Evolutionary conservation across 2,329 filamentous ascomycete species (phyloP), one percentile per base, ranked within the genome.

Genomic region (Raffaelea deltoideospora): DNA sequence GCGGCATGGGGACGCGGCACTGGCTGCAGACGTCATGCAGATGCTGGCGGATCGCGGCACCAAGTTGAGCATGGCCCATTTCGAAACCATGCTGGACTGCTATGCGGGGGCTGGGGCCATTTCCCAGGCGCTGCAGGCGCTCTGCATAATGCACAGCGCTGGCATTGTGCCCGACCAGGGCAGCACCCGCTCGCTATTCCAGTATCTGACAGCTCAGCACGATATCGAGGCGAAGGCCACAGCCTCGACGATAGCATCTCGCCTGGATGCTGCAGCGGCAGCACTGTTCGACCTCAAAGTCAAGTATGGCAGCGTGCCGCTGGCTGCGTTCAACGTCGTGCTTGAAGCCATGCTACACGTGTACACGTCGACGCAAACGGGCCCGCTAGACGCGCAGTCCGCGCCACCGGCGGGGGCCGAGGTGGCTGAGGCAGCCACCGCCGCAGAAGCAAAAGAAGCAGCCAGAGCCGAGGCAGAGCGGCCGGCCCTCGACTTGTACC

Each of bases 1-100:
- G 3, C 69, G 72, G 20, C 57, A 76, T 40, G 75, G 73, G 18
- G 79, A 94, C 51, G 60, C 72, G 2, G 55, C 63, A 0, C 64
- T 95, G 10, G 82, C 80, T 1, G 76, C 75, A 6, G 71, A 79
- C 22, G 79, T 81, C 22, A 72, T 93, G 42, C 67, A 75, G 19
- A 58, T 76, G 36, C 64, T 88, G 15, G 65, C 68, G 5, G 61
- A 67, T 9, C 67, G 74, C 19, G 65, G 65, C 13, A 66, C 69
- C 2, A 63, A 67, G 29, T 63, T 86, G 27, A 61, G 66, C 9
- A 56, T 68, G 6, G 66, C 79, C 43, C 84, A 95, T 51, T 93
- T 90, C 55, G 85, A 92, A 53, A 68, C 79, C 21, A 65, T 95
- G 21, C 61, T 87, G 7, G 75, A 83, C 39, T 69, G 79, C 4